phyloP scores from a whole-genome alignment of 176 grass and related monocot genomes.

The Guadua angustifolia region DNA sequence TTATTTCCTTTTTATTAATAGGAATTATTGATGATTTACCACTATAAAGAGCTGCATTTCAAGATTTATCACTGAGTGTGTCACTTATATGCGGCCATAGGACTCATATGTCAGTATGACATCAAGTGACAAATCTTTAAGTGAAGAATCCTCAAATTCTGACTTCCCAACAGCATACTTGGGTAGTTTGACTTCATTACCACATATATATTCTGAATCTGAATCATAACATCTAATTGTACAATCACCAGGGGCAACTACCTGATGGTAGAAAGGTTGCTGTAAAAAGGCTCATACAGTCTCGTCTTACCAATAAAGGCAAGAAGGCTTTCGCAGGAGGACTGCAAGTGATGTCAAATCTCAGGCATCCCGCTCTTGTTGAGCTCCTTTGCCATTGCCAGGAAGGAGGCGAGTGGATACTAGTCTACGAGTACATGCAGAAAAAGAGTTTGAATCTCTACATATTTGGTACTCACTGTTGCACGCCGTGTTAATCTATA shows the following conservation, averaged over 20 bases:
- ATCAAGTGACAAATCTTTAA: too few species aligned
- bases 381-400: neutral
- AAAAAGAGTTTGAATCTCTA: neutral
- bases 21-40: too few species aligned
- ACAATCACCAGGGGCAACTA: neutral
- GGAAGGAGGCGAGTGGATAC: neutral
- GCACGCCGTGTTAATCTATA: too few species aligned
- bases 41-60: too few species aligned
- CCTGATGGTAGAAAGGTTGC: neutral
- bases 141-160: too few species aligned
- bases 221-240: neutral
- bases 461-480: conserved; percentile 7
- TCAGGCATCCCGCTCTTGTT: neutral
- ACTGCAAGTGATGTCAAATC: neutral
- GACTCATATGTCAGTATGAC: too few species aligned
- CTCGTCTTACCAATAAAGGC: neutral
- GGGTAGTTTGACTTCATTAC: too few species aligned
- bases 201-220: too few species aligned
- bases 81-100: too few species aligned
- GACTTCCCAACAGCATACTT: too few species aligned
- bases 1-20: neutral
- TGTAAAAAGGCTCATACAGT: neutral
- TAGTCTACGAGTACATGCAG: neutral
- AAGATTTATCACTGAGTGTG: too few species aligned
- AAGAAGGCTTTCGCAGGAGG: neutral